phyloP scores from a whole-genome alignment of 2,329 filamentous ascomycete genomes.

The Xylariaceae sp. region DNA sequence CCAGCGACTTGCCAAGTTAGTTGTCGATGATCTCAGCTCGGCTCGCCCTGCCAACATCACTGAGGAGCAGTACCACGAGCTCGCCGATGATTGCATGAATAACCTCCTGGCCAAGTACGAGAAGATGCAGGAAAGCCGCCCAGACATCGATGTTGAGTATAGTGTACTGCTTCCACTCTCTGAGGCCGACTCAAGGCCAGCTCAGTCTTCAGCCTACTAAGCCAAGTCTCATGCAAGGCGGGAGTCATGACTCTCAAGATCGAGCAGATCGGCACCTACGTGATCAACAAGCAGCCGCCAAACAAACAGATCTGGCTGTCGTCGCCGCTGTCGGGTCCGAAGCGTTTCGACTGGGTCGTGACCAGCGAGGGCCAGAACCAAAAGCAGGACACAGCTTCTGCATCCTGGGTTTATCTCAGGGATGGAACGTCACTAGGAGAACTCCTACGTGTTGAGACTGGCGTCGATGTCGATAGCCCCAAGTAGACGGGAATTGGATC shows the following conservation, averaged over 20 bases:
- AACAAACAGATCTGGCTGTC: slow-evolving; percentile 98
- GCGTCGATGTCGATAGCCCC: slow-evolving; percentile 43
- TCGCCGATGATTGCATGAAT: slow-evolving; percentile 71
- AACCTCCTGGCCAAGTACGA: slow-evolving; percentile 58
- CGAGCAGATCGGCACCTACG: slow-evolving; percentile 70
- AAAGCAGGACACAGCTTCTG: slow-evolving; percentile 69
- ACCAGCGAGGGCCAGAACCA: slow-evolving; percentile 65
- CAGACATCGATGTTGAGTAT: slow-evolving; percentile 83
- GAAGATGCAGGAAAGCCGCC: slow-evolving; percentile 63
- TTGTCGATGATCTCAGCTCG: slow-evolving; percentile 32
- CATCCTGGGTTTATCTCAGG: slow-evolving; percentile 82
- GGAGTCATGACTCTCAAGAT: slow-evolving; percentile 77
- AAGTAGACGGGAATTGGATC: neutral
- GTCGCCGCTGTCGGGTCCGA: slow-evolving; percentile 84
- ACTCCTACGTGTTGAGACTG: slow-evolving; percentile 70
- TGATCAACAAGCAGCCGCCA: slow-evolving; percentile 97
- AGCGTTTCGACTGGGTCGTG: slow-evolving; percentile 87
- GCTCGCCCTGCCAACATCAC: slow-evolving; percentile 56
- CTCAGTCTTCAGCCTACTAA: slow-evolving; percentile 6
- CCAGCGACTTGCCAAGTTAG: slow-evolving; percentile 37
- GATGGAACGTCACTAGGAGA: slow-evolving; percentile 73
- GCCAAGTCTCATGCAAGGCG: slow-evolving; percentile 47
- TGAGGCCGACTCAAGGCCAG: neutral
- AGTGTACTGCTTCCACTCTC: slow-evolving; percentile 52
- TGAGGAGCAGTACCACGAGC: slow-evolving; percentile 67